Evolutionary conservation across 495 filamentous ascomycete species (phyloP), one percentile per base, ranked within the genome.

Genomic region (Amniculicola lignicola): DNA sequence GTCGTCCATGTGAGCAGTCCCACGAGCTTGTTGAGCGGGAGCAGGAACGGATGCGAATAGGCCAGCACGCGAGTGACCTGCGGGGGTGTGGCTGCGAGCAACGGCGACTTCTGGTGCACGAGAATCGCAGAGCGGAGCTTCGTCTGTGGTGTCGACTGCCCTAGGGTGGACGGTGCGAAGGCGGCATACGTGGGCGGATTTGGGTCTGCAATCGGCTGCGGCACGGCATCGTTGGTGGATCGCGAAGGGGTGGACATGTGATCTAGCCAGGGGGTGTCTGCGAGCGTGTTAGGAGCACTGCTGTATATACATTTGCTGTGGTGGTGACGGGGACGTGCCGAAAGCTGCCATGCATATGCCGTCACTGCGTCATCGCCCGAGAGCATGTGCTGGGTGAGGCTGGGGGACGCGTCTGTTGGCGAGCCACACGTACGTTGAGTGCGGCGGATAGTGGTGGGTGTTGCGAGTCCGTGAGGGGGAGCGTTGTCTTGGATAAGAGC

Each of bases 91-190:
- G 92, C 89, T 43, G 94, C 84, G 27, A 99, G 78, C 21, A 99
- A 74, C 16, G 94, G 93, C 3, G 88, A 94, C 72, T 97, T 99
- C 68, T 93, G 90, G 70, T 97, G 90, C 1, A 99, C 91, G 48
- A 97, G 82, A 61, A 97, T 88, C 53, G 89, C 93, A 33, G 88
- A 92, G 41, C 90, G 83, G 51, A 89, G 82, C 63, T 86, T 85
- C 31, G 84, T 84, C 19, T 83, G 82, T 44, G 86, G 75, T 21
- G 86, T 81, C 12, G 80, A 79, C 46, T 83, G 78, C 7, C 84
- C 83, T 43, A 87, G 78, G 39, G 87, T 89, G 18, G 81, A 78
- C 25, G 93, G 90, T 22, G 92, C 89, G 75, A 99, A 99, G 43
- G 87, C 77, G 54, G 89, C 90, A 61, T 86, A 76, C 15, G 89